Evolutionary conservation across 805 yeast genomes (phyloP).

Genomic region (Candida insectorum): DNA sequence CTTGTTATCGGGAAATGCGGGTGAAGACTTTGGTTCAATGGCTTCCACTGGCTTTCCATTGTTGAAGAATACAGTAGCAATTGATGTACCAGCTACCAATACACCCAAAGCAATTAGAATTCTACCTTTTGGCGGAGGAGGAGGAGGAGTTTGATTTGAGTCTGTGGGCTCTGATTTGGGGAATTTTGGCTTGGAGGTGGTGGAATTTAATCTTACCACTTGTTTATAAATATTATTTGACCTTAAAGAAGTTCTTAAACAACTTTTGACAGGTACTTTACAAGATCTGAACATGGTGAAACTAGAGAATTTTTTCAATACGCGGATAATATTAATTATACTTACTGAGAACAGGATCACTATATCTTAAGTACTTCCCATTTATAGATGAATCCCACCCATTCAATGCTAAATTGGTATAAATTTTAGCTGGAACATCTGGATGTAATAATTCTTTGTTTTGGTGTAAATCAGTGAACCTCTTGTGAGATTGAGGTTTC

Average conservation of each 20-base stretch:
- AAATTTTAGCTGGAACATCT: slow-evolving; percentile 66
- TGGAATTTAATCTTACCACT: slow-evolving; percentile 2
- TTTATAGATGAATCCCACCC: slow-evolving; percentile 57
- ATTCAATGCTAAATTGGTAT: slow-evolving; percentile 58
- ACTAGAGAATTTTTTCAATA: not conserved
- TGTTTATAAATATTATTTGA: too few relatives aligned
- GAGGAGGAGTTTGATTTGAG: slow-evolving; percentile 4
- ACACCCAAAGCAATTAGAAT: slow-evolving; percentile 32
- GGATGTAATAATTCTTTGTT: slow-evolving; percentile 62
- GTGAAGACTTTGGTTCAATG: slow-evolving; percentile 32
- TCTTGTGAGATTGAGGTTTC: slow-evolving; percentile 54
- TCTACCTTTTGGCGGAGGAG: slow-evolving; percentile 18
- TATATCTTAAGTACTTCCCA: slow-evolving; percentile 68
- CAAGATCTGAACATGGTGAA: not conserved
- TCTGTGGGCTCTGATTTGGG: slow-evolving; percentile 1
- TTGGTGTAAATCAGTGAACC: slow-evolving; percentile 62
- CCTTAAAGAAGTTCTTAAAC: too few relatives aligned
- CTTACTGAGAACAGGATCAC: slow-evolving; percentile 31
- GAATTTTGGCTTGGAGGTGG: slow-evolving; percentile 2
- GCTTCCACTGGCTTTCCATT: slow-evolving; percentile 43
- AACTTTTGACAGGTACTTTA: too few relatives aligned
- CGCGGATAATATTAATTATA: slow-evolving; percentile 1
- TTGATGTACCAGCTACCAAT: slow-evolving; percentile 51
- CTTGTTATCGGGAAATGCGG: slow-evolving; percentile 60
- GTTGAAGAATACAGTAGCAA: slow-evolving; percentile 39